phyloP scores from a whole-genome alignment of 1,139 yeast genomes.

The Pichia sp. region DNA sequence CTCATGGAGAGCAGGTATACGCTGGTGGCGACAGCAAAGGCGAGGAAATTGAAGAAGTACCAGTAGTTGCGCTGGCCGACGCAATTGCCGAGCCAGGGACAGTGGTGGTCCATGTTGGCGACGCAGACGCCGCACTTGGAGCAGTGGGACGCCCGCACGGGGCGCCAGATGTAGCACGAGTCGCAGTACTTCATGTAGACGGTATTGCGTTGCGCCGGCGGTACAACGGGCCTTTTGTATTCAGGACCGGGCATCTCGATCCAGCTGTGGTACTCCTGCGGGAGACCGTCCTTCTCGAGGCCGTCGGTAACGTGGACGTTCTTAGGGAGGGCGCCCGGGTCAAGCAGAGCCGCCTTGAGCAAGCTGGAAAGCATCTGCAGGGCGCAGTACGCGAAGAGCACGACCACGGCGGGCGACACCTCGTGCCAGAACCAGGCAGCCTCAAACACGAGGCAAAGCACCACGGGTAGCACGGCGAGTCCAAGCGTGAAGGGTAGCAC shows the following conservation, averaged over 20 bases:
- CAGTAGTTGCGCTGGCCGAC: constrained; percentile 67
- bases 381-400: constrained; percentile 60
- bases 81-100: constrained; percentile 76
- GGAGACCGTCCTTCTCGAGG: constrained; percentile 36
- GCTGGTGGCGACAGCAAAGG: constrained; percentile 31
- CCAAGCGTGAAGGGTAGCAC: constrained; percentile 11
- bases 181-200: constrained; percentile 41
- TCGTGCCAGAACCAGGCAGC: constrained; percentile 57
- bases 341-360: constrained; percentile 47
- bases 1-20: constrained; percentile 27
- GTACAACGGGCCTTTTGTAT: constrained; percentile 25
- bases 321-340: constrained; percentile 72
- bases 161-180: constrained; percentile 65
- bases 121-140: constrained; percentile 62
- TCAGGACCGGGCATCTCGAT: constrained; percentile 29
- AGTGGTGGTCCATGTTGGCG: constrained; percentile 68
- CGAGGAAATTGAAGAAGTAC: constrained; percentile 49
- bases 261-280: constrained; percentile 59
- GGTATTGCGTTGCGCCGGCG: background rate
- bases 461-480: constrained; percentile 43
- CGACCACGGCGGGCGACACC: constrained; percentile 53
- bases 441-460: constrained; percentile 48
- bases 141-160: constrained; percentile 71
- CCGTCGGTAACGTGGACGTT: constrained; percentile 56
- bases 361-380: constrained; percentile 44